phyloP scores from a whole-genome alignment of 176 grass and related monocot genomes.

The Cenchrus purpureus region DNA sequence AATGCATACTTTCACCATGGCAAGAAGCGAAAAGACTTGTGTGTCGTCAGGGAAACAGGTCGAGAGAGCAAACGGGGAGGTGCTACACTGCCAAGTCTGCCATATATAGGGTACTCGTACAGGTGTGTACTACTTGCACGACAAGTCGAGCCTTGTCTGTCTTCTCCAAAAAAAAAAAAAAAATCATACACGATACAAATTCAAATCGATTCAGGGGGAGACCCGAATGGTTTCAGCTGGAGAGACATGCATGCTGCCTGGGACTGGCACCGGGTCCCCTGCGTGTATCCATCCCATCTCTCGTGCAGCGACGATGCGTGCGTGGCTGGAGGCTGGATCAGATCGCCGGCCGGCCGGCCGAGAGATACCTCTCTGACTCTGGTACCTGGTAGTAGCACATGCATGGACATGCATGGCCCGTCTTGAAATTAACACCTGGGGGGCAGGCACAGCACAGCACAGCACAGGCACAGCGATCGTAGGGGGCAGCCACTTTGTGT shows the following conservation, averaged over 20 bases:
- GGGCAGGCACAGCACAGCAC: neutral
- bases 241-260: conserved; percentile 37
- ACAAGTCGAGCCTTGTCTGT: conserved; percentile 17
- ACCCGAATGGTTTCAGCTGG: conserved; percentile 33
- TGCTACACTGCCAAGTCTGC: neutral
- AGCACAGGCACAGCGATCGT: neutral
- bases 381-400: neutral
- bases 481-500: conserved; percentile 38
- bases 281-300: conserved; percentile 16
- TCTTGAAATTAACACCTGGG: conserved; percentile 24
- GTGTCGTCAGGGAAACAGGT: conserved; percentile 6
- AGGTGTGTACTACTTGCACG: conserved; percentile 22
- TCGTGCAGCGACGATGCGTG: neutral
- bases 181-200: neutral
- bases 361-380: neutral
- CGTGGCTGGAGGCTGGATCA: neutral
- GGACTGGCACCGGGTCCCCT: conserved; percentile 5
- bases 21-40: conserved; percentile 16
- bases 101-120: neutral
- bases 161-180: conserved; percentile 16
- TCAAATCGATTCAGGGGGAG: neutral
- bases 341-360: conserved; percentile 6
- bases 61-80: conserved; percentile 24
- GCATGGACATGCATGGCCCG: neutral
- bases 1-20: neutral